Evolutionary conservation across 2,329 filamentous ascomycete genomes (phyloP).

Genomic region (Talaromyces sp.): DNA sequence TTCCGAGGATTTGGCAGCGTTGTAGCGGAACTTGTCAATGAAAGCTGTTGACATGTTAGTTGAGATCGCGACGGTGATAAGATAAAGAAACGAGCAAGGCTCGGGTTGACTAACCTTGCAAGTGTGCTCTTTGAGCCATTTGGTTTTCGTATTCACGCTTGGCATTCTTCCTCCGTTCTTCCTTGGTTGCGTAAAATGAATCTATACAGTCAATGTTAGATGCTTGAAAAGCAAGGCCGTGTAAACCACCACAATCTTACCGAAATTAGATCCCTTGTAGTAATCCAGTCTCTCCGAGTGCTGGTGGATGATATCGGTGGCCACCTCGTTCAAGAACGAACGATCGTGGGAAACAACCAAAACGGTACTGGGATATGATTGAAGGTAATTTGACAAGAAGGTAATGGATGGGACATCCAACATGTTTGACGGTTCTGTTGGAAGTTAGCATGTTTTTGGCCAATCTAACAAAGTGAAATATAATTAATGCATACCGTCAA

Average conservation of each 20-base stretch:
- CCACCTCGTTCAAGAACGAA: slow-evolving; percentile 97
- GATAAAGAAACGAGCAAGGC: background rate
- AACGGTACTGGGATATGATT: slow-evolving; percentile 88
- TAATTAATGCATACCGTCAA: slow-evolving; percentile 57
- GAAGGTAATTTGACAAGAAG: slow-evolving; percentile 93
- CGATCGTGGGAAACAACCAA: slow-evolving; percentile 98
- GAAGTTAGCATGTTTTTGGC: slow-evolving; percentile 13
- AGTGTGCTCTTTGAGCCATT: slow-evolving; percentile 85
- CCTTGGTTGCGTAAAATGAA: slow-evolving; percentile 93
- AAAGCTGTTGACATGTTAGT: slow-evolving; percentile 53
- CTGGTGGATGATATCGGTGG: slow-evolving; percentile 98
- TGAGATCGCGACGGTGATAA: background rate
- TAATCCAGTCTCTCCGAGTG: slow-evolving; percentile 96
- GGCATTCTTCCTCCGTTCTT: slow-evolving; percentile 93
- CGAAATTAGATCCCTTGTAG: slow-evolving; percentile 95
- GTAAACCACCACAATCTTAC: slow-evolving; percentile 24
- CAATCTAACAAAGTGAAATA: background rate
- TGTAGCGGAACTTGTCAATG: slow-evolving; percentile 99
- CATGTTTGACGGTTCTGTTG: slow-evolving; percentile 93
- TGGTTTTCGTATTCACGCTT: slow-evolving; percentile 98
- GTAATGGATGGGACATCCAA: slow-evolving; percentile 99
- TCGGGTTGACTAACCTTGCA: slow-evolving; percentile 56
- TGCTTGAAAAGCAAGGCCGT: background rate
- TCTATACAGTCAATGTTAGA: slow-evolving; percentile 43
- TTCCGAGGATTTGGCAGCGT: slow-evolving; percentile 96